Percentiles rank a stretch among this genome's conserved stretches.
phyloP scores from a whole-genome alignment of 495 filamentous ascomycete genomes.

The Aspergillus conjunctus region DNA sequence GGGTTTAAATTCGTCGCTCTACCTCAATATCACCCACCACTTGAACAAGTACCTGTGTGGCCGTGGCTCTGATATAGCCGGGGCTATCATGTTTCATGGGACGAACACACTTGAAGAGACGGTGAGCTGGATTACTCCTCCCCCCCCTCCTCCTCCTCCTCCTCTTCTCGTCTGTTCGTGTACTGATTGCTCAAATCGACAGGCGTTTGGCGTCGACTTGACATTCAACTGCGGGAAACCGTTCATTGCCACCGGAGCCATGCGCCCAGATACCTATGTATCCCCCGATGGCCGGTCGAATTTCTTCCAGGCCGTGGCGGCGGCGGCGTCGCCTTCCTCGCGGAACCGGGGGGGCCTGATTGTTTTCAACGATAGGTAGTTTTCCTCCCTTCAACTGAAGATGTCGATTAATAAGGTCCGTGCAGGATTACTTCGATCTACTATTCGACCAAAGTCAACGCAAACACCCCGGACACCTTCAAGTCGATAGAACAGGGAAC shows the following conservation, averaged over 20 bases:
- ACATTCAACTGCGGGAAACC: constrained; percentile 7
- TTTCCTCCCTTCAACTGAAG: neutral
- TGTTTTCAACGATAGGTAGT: constrained; percentile 5
- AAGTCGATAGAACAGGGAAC: constrained; percentile 3
- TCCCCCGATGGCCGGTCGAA: constrained; percentile 9
- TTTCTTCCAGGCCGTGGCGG: constrained; percentile 1
- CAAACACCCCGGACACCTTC: neutral
- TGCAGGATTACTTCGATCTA: constrained; percentile 3
- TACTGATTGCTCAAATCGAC: neutral
- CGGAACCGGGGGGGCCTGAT: constrained; percentile 2
- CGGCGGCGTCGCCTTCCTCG: neutral
- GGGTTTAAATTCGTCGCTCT: neutral
- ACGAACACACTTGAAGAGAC: constrained; percentile 7
- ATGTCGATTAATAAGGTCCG: neutral
- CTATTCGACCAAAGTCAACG: constrained; percentile 7
- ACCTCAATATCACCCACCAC: constrained; percentile 2
- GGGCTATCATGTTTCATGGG: constrained; percentile 9
- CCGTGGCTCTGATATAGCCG: neutral
- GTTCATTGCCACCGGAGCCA: constrained; percentile 5
- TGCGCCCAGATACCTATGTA: neutral
- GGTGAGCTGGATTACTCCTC: too few species aligned
- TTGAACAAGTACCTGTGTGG: neutral
- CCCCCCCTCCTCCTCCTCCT: too few species aligned
- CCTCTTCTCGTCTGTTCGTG: too few species aligned
- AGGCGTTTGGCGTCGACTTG: constrained; percentile 8